Evolutionary conservation across 169 alveolate genomes (phyloP).

Genomic region (Plasmodium reichenowi): DNA sequence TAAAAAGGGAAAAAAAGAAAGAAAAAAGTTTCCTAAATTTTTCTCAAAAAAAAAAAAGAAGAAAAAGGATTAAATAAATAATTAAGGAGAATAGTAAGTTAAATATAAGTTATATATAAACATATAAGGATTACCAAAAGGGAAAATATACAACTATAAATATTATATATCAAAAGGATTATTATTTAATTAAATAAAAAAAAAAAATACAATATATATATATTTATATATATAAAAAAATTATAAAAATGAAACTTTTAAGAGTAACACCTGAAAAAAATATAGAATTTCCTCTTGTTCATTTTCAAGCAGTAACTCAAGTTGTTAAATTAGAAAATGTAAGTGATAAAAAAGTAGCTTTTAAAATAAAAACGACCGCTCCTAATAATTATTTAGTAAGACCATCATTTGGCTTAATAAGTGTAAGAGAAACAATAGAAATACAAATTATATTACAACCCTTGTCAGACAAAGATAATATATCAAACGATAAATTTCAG

Average conservation of each 20-base stretch:
- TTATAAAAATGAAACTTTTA: slow-evolving; percentile 78
- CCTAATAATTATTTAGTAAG: slow-evolving; percentile 91
- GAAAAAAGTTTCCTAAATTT: too few species aligned
- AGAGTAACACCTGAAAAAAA: slow-evolving; percentile 89
- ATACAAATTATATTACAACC: slow-evolving; percentile 91
- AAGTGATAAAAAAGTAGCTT: slow-evolving; percentile 88
- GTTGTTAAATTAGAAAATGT: slow-evolving; percentile 87
- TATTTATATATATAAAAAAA: not conserved
- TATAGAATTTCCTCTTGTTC: slow-evolving; percentile 90
- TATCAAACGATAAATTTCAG: slow-evolving; percentile 88
- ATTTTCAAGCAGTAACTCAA: slow-evolving; percentile 89
- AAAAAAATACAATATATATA: too few species aligned
- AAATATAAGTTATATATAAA: too few species aligned
- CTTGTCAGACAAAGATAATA: slow-evolving; percentile 86
- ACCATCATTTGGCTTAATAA: slow-evolving; percentile 89
- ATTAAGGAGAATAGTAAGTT: too few species aligned
- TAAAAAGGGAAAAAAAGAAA: too few species aligned
- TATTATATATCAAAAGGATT: too few species aligned
- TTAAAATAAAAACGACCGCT: slow-evolving; percentile 91
- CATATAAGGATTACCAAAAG: not conserved
- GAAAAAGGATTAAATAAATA: too few species aligned
- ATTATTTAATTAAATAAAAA: too few species aligned
- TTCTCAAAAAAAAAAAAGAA: too few species aligned
- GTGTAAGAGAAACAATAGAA: slow-evolving; percentile 85
- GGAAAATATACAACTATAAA: too few species aligned